Conservation (phyloP, 805 yeast species). For the Teunomyces pallodes region DNA sequence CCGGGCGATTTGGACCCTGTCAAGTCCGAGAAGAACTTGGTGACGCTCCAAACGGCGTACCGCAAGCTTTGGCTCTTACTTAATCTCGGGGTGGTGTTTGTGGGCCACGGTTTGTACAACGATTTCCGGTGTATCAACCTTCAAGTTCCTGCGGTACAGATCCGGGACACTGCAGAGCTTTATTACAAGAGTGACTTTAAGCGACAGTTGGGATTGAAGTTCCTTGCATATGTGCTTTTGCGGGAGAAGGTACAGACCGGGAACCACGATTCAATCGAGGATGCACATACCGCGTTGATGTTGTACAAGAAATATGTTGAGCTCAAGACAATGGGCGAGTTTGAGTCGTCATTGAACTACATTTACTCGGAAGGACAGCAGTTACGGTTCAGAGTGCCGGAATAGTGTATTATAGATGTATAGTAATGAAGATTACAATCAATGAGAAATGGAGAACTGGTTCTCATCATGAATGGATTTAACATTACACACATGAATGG, state of each 20-base stretch:
- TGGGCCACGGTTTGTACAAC: slow-evolving; percentile 89
- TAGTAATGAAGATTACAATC: background rate
- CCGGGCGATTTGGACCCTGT: slow-evolving; percentile 82
- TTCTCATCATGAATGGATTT: too few species aligned
- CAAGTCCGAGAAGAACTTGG: slow-evolving; percentile 64
- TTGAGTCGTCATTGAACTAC: slow-evolving; percentile 60
- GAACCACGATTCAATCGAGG: slow-evolving; percentile 96
- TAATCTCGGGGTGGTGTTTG: slow-evolving; percentile 85
- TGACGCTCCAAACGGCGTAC: slow-evolving; percentile 78
- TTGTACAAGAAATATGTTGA: slow-evolving; percentile 72
- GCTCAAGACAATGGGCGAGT: slow-evolving; percentile 53
- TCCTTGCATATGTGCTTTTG: slow-evolving; percentile 77
- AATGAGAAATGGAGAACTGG: too few species aligned
- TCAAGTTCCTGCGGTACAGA: slow-evolving; percentile 80
- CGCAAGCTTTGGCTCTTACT: slow-evolving; percentile 86
- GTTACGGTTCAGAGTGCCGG: slow-evolving; percentile 53
- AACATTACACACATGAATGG: too few species aligned
- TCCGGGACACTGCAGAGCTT: slow-evolving; percentile 82
- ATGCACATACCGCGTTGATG: slow-evolving; percentile 81
- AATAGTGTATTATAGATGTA: slow-evolving; percentile 8
- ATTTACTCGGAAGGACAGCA: slow-evolving; percentile 71
- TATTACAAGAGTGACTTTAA: slow-evolving; percentile 73
- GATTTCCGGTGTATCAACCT: slow-evolving; percentile 93
- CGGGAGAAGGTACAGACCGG: slow-evolving; percentile 80
- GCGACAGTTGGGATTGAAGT: slow-evolving; percentile 79